Percentiles rank a stretch among this genome's conserved stretches.
Evolutionary conservation across 2,329 filamentous ascomycete species (phyloP).

Genomic region (Drechslerella dactyloides): DNA sequence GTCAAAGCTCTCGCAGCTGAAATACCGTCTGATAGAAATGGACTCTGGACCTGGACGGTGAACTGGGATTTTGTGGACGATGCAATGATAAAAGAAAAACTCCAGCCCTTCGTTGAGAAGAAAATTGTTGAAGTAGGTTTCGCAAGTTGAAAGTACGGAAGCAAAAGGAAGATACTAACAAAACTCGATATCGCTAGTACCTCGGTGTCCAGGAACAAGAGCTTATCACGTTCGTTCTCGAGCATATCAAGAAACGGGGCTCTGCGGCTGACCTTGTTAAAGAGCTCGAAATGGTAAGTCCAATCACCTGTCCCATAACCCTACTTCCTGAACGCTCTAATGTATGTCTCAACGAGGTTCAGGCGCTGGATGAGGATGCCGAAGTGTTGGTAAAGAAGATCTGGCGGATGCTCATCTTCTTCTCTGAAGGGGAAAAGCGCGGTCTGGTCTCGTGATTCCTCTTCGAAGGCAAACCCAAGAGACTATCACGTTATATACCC

Average conservation of each 20-base stretch:
- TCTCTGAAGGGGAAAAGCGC: constrained; percentile 89
- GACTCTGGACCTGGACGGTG: constrained; percentile 89
- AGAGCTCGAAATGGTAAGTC: constrained; percentile 79
- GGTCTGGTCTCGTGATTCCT: constrained; percentile 71
- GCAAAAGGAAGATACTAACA: constrained; percentile 5
- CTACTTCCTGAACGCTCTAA: constrained; percentile 51
- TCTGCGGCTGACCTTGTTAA: constrained; percentile 81
- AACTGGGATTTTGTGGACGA: constrained; percentile 92
- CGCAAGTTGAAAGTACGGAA: neutral
- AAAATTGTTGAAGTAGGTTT: constrained; percentile 78
- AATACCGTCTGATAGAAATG: constrained; percentile 84
- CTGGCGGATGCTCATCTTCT: constrained; percentile 98
- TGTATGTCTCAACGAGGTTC: constrained; percentile 4
- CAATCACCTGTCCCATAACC: constrained; percentile 21
- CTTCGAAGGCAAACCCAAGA: no score
- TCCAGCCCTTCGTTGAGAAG: constrained; percentile 94
- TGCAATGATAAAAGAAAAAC: constrained; percentile 78
- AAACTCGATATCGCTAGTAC: constrained; percentile 61
- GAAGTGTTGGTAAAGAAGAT: constrained; percentile 94
- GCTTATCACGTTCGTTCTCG: constrained; percentile 88
- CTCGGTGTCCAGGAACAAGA: constrained; percentile 95
- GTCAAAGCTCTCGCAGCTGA: constrained; percentile 82
- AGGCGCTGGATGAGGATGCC: constrained; percentile 92
- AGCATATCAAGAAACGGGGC: constrained; percentile 77
- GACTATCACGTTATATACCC: no score